phyloP scores from a whole-genome alignment of 768 basidiomycete species.

The Mycena belliarum region DNA sequence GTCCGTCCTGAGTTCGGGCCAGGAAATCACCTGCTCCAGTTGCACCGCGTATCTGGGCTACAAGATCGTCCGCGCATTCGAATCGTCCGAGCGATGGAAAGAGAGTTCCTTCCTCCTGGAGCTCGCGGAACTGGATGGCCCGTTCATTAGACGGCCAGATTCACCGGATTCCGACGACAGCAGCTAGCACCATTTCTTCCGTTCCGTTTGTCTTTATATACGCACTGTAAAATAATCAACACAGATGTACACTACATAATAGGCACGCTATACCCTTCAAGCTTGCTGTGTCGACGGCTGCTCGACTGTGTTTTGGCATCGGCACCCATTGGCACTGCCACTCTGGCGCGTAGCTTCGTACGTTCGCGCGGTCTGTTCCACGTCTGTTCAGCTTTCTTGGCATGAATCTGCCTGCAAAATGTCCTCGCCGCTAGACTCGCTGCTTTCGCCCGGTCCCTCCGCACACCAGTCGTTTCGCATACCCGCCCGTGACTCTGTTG shows the following conservation, averaged over 20 bases:
- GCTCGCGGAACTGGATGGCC: constrained; percentile 44
- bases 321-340: no score
- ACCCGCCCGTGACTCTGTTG: constrained; percentile 11
- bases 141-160: background rate
- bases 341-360: no score
- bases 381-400: background rate
- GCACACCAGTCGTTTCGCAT: constrained; percentile 6
- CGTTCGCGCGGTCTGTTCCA: no score
- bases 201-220: background rate
- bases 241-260: no score
- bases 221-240: constrained; percentile 17
- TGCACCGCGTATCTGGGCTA: constrained; percentile 55
- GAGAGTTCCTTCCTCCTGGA: constrained; percentile 61
- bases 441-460: constrained; percentile 13
- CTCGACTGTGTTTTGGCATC: no score
- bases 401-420: background rate
- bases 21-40: constrained; percentile 51
- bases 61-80: constrained; percentile 61
- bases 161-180: constrained; percentile 20
- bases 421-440: constrained; percentile 11
- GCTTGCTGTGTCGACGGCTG: no score
- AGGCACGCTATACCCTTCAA: no score
- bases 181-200: background rate
- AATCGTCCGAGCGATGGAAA: constrained; percentile 62
- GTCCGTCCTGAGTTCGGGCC: background rate